These are phyloP conservation scores for Alloteropsis semialata DNA, from an alignment of 176 grass and related monocot genomes.

Conservation along the genomic window DNA sequence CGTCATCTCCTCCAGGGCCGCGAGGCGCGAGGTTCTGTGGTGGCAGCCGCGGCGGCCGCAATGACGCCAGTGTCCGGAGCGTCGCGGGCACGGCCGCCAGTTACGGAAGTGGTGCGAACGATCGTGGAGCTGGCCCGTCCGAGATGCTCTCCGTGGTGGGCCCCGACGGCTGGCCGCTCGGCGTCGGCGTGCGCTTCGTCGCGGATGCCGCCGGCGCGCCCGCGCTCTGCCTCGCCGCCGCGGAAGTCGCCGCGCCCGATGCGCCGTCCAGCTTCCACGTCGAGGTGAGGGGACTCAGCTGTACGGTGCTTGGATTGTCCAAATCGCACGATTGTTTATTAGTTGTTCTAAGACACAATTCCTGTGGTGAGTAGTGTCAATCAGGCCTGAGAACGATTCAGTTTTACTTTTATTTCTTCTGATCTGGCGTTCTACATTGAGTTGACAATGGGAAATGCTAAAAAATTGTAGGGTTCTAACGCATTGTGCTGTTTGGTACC, in stretches of 20 bases:
- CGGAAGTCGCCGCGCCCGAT: slow-evolving; percentile 29
- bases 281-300: slow-evolving; percentile 42
- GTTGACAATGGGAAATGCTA: background rate
- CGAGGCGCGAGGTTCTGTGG: background rate
- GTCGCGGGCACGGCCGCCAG: slow-evolving; percentile 26
- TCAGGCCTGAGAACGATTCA: background rate
- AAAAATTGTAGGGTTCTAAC: background rate
- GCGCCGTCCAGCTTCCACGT: slow-evolving; percentile 77
- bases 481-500: background rate
- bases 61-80: background rate
- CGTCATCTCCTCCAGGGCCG: background rate
- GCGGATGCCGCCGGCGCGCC: slow-evolving; percentile 61
- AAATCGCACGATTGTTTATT: background rate
- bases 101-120: slow-evolving; percentile 78
- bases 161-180: slow-evolving; percentile 70
- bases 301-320: background rate
- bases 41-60: background rate
- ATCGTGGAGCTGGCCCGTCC: slow-evolving; percentile 71
- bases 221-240: slow-evolving; percentile 60
- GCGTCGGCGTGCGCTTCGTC: slow-evolving; percentile 76
- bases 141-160: slow-evolving; percentile 63
- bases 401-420: background rate
- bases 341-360: background rate
- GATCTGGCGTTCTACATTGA: background rate
- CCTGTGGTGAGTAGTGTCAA: background rate